Evolutionary conservation across 768 basidiomycete species (phyloP), one percentile per base, ranked within the genome.

Genomic region (Crepidotus variabilis): DNA sequence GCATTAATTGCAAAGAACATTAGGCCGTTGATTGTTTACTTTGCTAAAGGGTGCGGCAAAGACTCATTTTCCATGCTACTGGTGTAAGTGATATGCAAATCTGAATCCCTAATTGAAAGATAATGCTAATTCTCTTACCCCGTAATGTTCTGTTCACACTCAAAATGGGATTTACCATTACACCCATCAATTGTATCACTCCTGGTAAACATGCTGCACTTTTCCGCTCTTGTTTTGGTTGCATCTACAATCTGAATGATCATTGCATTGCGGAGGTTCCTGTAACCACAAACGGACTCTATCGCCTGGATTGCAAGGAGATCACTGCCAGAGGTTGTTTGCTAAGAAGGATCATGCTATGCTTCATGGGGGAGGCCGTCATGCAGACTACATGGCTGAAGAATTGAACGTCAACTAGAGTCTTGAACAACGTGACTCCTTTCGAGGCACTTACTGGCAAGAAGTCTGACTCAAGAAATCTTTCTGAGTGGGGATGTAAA

Each of bases 271-370:
- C 65, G 2, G 51, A 65, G 10, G 61, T 70, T 22, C 56, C 45
- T 20, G 61, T 6, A 59, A 58, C 52, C 1, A 20, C 52, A 11
- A 64, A 65, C 47, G 60, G 64, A 2, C 60, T 67, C 7, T 67
- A 67, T 55, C 48, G 57, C 5, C 45, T 57, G 16, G 53, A 59
- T 20, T 48, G 33, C 23, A 64, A 65, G 50, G 46, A 57, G 20
- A 61, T 28, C 46, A 32, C 57, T 49, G 20, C 47, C 32, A 43
- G 24, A 32, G 56, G 71, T 1, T 69, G 63, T 0, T 33, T 72
- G 0, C 10, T 70, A 68, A 75, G 22, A 59, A 64, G 9, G 65
- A 68, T 8, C 59, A 64, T 0, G 72, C 76, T 0, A 64, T 75
- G 65, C 60, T 68, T 0, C 63, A 67, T 49, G 63, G 63, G 56